Evolutionary conservation across 169 alveolate genomes (phyloP).

Genomic region (Eimeria praecox): DNA sequence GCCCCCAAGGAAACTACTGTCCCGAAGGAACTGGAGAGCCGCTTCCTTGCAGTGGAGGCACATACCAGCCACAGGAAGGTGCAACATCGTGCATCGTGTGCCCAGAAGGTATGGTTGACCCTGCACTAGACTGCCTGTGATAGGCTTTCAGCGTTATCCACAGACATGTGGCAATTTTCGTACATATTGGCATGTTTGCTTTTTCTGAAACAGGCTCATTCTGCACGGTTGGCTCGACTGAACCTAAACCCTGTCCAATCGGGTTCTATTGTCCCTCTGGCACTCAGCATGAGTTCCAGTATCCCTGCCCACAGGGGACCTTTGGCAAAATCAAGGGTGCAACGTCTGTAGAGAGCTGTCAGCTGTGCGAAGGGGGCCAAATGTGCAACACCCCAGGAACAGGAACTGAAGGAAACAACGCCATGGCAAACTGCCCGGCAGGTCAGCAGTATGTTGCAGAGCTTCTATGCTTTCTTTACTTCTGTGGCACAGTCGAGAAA

Average conservation of each 20-base stretch:
- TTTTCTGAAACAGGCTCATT: not conserved
- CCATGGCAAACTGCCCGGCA: slow-evolving; percentile 60
- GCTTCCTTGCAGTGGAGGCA: slow-evolving; percentile 39
- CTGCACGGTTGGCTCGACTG: not conserved
- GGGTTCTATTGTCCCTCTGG: slow-evolving; percentile 84
- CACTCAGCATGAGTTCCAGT: slow-evolving; percentile 41
- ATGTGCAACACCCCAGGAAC: slow-evolving; percentile 84
- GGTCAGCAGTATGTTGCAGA: not conserved
- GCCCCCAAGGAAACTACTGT: slow-evolving; percentile 88
- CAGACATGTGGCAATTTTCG: not conserved
- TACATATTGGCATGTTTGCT: not conserved
- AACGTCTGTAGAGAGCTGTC: slow-evolving; percentile 52
- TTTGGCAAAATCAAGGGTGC: slow-evolving; percentile 83
- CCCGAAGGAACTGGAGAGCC: slow-evolving; percentile 86
- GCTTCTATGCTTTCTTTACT: not conserved
- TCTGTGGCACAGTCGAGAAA: not conserved
- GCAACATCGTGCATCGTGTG: slow-evolving; percentile 7
- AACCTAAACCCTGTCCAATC: not conserved
- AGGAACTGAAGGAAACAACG: not conserved
- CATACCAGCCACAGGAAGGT: slow-evolving; percentile 68
- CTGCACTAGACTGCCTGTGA: too few relatives aligned
- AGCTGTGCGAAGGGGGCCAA: slow-evolving; percentile 81
- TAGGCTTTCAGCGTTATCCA: not conserved
- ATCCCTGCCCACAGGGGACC: slow-evolving; percentile 86
- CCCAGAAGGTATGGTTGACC: slow-evolving; percentile 15